phyloP scores from a whole-genome alignment of 139 green algal genomes.

The Auxenochlorella pyrenoidosa region DNA sequence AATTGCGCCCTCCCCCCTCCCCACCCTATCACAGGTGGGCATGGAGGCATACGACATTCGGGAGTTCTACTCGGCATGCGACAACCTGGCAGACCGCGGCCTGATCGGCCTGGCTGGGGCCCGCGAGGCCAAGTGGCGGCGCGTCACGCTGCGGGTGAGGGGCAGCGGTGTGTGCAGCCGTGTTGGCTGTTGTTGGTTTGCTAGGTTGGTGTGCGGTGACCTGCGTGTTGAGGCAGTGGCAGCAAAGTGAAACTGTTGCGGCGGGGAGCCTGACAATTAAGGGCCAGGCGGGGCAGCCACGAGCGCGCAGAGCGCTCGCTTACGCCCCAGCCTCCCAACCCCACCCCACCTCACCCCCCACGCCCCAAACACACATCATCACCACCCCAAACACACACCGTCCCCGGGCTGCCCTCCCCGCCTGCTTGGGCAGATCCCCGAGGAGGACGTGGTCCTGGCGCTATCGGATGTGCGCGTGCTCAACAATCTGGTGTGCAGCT shows the following conservation, averaged over 20 bases:
- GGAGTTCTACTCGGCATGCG: conserved; percentile 36
- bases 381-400: too few relatives aligned
- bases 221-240: too few relatives aligned
- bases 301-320: too few relatives aligned
- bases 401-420: background rate
- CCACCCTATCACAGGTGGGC: too few relatives aligned
- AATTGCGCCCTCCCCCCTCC: too few relatives aligned
- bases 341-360: too few relatives aligned
- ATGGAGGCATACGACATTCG: conserved; percentile 9
- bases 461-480: conserved; percentile 35
- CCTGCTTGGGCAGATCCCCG: conserved; percentile 12
- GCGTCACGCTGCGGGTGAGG: conserved; percentile 33
- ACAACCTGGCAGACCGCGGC: background rate
- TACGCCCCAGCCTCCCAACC: background rate
- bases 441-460: conserved; percentile 44
- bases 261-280: too few relatives aligned
- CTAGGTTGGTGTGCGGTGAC: background rate
- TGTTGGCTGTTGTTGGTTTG: too few relatives aligned
- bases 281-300: too few relatives aligned
- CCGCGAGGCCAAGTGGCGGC: background rate
- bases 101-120: conserved; percentile 21
- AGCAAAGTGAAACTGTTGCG: too few relatives aligned
- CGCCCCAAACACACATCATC: background rate
- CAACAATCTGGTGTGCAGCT: conserved; percentile 4
- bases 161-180: too few relatives aligned